Base-by-base conservation (phyloP, 352 stramenopile genomes). In the Hyaloperonospora arabidopsidis region DNA sequence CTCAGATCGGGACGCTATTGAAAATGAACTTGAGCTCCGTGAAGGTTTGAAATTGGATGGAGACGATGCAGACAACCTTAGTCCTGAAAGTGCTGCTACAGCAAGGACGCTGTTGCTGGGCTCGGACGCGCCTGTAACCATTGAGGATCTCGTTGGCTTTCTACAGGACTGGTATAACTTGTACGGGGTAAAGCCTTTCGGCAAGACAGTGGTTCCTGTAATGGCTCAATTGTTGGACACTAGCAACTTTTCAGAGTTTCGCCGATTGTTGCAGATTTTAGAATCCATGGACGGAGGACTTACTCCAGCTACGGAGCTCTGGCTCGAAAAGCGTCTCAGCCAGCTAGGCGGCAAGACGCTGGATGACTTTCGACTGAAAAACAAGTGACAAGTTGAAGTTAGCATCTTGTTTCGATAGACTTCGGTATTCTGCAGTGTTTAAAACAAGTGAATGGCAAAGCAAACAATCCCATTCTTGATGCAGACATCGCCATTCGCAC, bases 91-190 rank as follows among this genome's bases (percentile, higher is more conserved):
- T 36, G 51, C 52, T 39, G 57, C 41, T 5, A 54, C 36, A 38
- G 41, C 43, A 47, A 45, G 49, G 41, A 54, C 44, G 41, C 45
- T 67, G 46, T 40, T 72, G 28, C 34, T 77, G 2, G 70, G 75
- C 18, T 70, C 54, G 11, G 67, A 70, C 21, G 76, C 67, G 5
- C 76, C 74, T 15, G 48, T 67, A n/a, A 68, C 57, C 22, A 46
- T 88, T 14, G 66, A 77, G 25, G 80, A 93, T 47, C 57, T 93
- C 44, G 57, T 75, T 23, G 69, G 61, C 15, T 93, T 93, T 56
- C 57, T 93, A n/a, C 79, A 91, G 54, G 80, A 91, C 61, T 91
- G 80, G 83, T 83, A 91, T 72, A 93, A 91, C 54, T 57, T 89
- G 35, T 82, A 87, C 49, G 62, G 76, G 46, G 74, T 91, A 41